Base-by-base conservation (phyloP, 331 rosid species). In the Rosa hybrid region DNA sequence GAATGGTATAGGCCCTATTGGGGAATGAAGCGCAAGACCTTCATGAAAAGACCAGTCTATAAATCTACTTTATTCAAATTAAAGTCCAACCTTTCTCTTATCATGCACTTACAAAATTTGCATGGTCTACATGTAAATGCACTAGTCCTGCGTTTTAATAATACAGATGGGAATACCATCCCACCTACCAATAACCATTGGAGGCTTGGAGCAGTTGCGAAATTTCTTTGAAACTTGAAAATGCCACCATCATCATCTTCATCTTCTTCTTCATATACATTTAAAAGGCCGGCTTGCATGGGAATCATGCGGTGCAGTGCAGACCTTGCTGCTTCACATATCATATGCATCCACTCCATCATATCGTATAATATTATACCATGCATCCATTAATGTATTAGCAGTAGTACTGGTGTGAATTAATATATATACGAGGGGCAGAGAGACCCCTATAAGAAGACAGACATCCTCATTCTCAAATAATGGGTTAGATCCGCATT, bases 391-490 rank as follows among this genome's bases (percentile, higher is more conserved):
- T 14, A 14, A 12, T 62, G 11, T 1, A 25, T 1, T 11, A 25
- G 69, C 50, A 75, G n/a, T 4, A 59, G 42, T 8, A 49, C 34
- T 76, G 68, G n/a, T 74, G 63, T 68, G 80, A 59, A 42, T 48
- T 75, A 51, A 46, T 59, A 53, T 53, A 62, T 41, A 45, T 6
- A 12, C 14, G 39, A 4, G n/a, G 79, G 48, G 76, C 34, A 71
- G 71, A 63, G 48, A 23, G 63, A 68, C 12, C 70, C 75, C 8
- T 67, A 83, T 41, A 84, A 81, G 86, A 80, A 38, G 91, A 93
- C 97, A 93, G 88, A 93, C 93, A 93, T 93, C 79, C 97, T 87
- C 92, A 85, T 86, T 84, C 85, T 86, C 76, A 83, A 90, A 85
- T 77, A 77, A 84, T 84, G 87, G 83, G 87, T 60, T 75, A 75